Percentiles rank a stretch among this genome's conserved stretches.
Conservation (phyloP, 2,329 filamentous ascomycete genomes). For the Aspergillus candidus region DNA sequence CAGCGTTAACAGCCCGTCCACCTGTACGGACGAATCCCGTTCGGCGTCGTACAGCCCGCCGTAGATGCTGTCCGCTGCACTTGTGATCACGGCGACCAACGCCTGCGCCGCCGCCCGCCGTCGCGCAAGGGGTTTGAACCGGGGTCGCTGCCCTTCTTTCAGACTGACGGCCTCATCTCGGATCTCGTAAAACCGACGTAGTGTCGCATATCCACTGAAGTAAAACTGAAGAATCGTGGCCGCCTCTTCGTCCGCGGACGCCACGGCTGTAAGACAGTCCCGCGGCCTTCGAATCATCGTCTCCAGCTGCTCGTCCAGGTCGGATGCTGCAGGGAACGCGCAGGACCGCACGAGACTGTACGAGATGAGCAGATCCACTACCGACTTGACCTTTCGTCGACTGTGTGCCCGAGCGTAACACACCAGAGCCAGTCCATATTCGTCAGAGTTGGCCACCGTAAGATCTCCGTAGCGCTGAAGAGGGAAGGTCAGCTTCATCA, state of each 20-base stretch:
- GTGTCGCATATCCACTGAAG: constrained; percentile 84
- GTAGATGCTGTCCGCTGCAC: constrained; percentile 82
- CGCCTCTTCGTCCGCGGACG: constrained; percentile 69
- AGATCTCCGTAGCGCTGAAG: constrained; percentile 73
- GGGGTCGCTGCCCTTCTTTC: constrained; percentile 35
- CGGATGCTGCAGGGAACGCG: constrained; percentile 64
- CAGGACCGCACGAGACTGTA: constrained; percentile 81
- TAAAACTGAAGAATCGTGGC: constrained; percentile 77
- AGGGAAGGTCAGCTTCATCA: too few relatives aligned
- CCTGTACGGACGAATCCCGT: constrained; percentile 75
- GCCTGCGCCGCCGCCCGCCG: constrained; percentile 67
- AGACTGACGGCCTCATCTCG: constrained; percentile 59
- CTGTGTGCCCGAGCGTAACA: constrained; percentile 86
- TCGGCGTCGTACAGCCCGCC: constrained; percentile 81
- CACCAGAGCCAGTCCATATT: constrained; percentile 79
- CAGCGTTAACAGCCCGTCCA: constrained; percentile 77
- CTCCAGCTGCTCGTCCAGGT: constrained; percentile 67
- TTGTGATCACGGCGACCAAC: constrained; percentile 75
- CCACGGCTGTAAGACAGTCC: constrained; percentile 63
- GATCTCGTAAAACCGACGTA: constrained; percentile 85
- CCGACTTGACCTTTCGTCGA: constrained; percentile 70
- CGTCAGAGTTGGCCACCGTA: constrained; percentile 63
- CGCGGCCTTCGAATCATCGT: constrained; percentile 67
- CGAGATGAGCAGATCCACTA: constrained; percentile 79
- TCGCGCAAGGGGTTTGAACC: constrained; percentile 51